Evolutionary conservation across 169 alveolate genomes (phyloP).

Genomic region (Theileria equi): DNA sequence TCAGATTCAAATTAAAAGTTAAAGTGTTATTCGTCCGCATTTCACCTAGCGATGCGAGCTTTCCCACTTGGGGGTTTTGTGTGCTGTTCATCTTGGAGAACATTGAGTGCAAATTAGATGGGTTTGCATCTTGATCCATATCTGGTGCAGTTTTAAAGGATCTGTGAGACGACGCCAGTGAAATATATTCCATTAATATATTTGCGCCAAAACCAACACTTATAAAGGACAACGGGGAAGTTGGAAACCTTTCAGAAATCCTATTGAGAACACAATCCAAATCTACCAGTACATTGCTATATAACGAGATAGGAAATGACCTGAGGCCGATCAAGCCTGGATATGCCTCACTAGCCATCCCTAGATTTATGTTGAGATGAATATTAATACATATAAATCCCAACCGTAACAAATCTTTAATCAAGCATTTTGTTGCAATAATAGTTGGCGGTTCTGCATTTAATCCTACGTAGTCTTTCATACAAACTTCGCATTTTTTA

Average conservation of each 20-base stretch:
- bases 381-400: constrained; percentile 59
- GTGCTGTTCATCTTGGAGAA: no score
- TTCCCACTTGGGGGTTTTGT: background rate
- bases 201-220: constrained; percentile 56
- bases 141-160: background rate
- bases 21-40: no score
- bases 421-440: constrained; percentile 23
- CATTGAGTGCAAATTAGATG: background rate
- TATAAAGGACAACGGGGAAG: constrained; percentile 31
- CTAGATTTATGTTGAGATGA: constrained; percentile 59
- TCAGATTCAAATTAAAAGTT: no score
- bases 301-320: constrained; percentile 53
- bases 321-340: constrained; percentile 49
- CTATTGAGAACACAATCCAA: constrained; percentile 37
- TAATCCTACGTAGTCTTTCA: constrained; percentile 19
- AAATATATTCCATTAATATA: constrained; percentile 53
- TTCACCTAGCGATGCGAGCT: background rate
- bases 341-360: constrained; percentile 61
- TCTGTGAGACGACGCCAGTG: constrained; percentile 31
- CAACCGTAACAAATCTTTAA: constrained; percentile 36
- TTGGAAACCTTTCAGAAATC: constrained; percentile 43
- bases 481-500: constrained; percentile 18
- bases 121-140: background rate
- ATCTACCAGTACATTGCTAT: constrained; percentile 48
- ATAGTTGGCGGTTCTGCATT: constrained; percentile 43